Percentiles rank a stretch among this genome's conserved stretches.
phyloP scores from a whole-genome alignment of 352 stramenopile genomes.

The Phytophthora europaea region DNA sequence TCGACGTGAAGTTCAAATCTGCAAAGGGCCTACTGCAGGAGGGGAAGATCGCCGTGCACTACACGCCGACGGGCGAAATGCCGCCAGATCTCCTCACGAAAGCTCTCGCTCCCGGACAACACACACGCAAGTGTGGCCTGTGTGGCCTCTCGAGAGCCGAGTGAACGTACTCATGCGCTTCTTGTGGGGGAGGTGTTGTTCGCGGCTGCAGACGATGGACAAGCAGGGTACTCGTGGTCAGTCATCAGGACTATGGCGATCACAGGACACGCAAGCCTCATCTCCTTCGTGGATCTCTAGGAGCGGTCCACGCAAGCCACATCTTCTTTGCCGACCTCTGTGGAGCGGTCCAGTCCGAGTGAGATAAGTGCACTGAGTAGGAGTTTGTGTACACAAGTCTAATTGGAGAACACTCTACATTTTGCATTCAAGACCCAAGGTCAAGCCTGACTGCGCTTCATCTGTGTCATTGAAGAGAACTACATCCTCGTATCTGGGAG shows the following conservation, averaged over 20 bases:
- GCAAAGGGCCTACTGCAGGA: conserved; percentile 5
- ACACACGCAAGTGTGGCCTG: conserved; percentile 7
- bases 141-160: conserved; percentile 9
- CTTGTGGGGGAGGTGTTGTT: background rate
- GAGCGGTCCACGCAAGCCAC: background rate
- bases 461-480: too few species aligned
- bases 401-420: too few species aligned
- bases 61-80: conserved; percentile 15
- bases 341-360: too few species aligned
- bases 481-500: too few species aligned
- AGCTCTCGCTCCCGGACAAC: background rate
- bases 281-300: background rate
- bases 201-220: background rate
- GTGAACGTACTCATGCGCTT: conserved; percentile 4
- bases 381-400: too few species aligned
- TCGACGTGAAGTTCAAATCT: conserved; percentile 18
- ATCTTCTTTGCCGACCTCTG: too few species aligned
- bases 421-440: too few species aligned
- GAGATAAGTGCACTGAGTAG: too few species aligned
- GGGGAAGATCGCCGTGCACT: conserved; percentile 8
- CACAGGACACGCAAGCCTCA: background rate
- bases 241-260: background rate
- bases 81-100: conserved; percentile 12
- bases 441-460: too few species aligned
- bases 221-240: background rate